Conservation (phyloP, 441 rosid species). For the Populus hybrid region DNA sequence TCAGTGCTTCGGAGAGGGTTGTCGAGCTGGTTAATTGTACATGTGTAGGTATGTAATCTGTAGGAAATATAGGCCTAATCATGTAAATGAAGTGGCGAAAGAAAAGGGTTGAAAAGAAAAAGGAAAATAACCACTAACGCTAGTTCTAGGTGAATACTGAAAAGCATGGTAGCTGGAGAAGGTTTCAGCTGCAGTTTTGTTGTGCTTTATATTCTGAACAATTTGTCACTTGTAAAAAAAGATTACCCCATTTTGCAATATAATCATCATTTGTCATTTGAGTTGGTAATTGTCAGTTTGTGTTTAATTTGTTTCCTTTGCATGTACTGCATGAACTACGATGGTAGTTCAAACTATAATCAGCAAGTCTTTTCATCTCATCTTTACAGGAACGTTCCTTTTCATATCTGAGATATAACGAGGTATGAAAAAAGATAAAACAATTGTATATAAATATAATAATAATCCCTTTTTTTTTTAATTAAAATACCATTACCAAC, state of each 20-base stretch:
- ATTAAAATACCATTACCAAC: too few species aligned
- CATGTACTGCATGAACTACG: not conserved
- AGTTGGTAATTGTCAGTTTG: not conserved
- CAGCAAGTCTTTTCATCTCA: not conserved
- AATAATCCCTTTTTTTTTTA: too few species aligned
- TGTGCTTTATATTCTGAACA: conserved; percentile 23
- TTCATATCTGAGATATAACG: too few species aligned
- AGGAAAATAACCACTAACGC: conserved; percentile 29
- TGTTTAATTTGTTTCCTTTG: not conserved
- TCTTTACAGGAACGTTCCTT: not conserved
- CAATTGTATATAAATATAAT: too few species aligned
- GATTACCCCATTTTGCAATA: conserved; percentile 7
- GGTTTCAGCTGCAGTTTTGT: conserved; percentile 64
- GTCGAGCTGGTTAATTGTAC: conserved; percentile 37
- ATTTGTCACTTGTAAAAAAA: conserved; percentile 22
- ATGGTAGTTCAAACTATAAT: not conserved
- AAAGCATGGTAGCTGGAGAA: conserved; percentile 33
- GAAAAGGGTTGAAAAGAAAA: conserved; percentile 22
- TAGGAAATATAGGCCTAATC: conserved; percentile 43
- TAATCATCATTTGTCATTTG: conserved; percentile 1
- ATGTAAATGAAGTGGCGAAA: conserved; percentile 45
- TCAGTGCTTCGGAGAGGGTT: conserved; percentile 25
- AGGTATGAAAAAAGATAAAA: too few species aligned
- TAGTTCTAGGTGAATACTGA: conserved; percentile 20
- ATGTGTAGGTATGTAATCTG: conserved; percentile 62